These are phyloP conservation scores for Ophiocordyceps robertsii DNA, from an alignment of 2,329 filamentous ascomycete species.

Conservation along the genomic window DNA sequence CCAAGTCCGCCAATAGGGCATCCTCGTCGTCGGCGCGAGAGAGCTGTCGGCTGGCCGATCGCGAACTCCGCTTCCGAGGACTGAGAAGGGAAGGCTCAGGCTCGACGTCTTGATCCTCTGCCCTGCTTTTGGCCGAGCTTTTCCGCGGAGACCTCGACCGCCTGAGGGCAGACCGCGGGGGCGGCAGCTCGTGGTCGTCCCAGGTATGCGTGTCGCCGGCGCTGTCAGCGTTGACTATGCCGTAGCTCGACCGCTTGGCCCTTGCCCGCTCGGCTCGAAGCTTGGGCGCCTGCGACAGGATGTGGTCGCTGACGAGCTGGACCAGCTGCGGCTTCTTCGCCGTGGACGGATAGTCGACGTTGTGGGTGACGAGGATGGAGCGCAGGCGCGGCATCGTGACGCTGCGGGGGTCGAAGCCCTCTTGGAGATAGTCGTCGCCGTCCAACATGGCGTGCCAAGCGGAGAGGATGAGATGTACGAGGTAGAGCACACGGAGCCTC, in stretches of 20 bases:
- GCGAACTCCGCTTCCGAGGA: constrained; percentile 40
- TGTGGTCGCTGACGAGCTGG: constrained; percentile 65
- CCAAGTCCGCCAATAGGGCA: constrained; percentile 17
- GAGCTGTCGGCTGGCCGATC: constrained; percentile 40
- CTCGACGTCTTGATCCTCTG: constrained; percentile 32
- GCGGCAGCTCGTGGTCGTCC: constrained; percentile 43
- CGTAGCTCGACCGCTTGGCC: constrained; percentile 75
- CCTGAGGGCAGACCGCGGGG: constrained; percentile 33
- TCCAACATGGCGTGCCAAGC: constrained; percentile 37
- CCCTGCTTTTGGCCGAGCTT: constrained; percentile 36
- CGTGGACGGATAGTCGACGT: constrained; percentile 70
- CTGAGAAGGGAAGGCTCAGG: constrained; percentile 24
- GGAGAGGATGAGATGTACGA: neutral
- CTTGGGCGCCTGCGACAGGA: constrained; percentile 66
- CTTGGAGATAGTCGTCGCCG: constrained; percentile 71
- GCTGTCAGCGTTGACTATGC: constrained; percentile 59
- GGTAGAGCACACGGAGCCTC: neutral
- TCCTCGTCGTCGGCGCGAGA: constrained; percentile 33
- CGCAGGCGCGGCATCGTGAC: constrained; percentile 82
- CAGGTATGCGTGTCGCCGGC: constrained; percentile 52
- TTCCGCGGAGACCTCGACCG: constrained; percentile 44
- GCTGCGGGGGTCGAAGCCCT: constrained; percentile 70
- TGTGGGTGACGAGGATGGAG: constrained; percentile 81
- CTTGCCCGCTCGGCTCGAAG: constrained; percentile 62
- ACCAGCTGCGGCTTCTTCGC: constrained; percentile 88